These are phyloP conservation scores for Lunularia cruciata DNA, from an alignment of 225 moss, liverwort and hornwort species.

Conservation along the genomic window DNA sequence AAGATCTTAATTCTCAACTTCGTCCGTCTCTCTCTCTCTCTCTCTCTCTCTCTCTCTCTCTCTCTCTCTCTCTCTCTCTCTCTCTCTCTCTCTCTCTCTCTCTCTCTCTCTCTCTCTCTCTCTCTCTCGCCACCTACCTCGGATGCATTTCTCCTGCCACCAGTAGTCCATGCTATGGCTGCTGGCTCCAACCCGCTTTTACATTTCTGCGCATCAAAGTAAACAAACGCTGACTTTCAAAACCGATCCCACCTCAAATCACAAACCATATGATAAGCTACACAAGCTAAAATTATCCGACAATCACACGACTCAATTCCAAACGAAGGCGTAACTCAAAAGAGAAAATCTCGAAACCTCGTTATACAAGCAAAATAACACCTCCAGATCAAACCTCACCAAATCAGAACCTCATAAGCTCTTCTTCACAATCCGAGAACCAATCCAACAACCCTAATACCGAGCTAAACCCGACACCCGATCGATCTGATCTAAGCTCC, in stretches of 20 bases:
- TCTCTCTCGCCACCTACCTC: constrained; percentile 31
- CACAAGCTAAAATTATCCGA: not conserved
- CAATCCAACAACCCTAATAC: too few relatives aligned
- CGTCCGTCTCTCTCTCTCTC: not conserved
- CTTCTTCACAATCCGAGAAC: too few relatives aligned
- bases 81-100: not conserved
- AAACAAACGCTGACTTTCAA: too few relatives aligned
- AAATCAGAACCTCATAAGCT: too few relatives aligned
- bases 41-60: not conserved
- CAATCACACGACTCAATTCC: not conserved
- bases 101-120: not conserved
- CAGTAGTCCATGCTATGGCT: constrained; percentile 28
- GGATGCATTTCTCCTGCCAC: constrained; percentile 41
- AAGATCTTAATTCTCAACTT: constrained; percentile 2
- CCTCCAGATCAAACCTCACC: too few relatives aligned
- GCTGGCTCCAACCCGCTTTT: constrained; percentile 29
- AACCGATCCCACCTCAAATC: too few relatives aligned
- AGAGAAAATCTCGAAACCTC: too few relatives aligned
- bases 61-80: constrained; percentile 22
- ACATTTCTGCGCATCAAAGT: constrained; percentile 30
- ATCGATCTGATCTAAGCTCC: not conserved
- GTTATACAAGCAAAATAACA: too few relatives aligned
- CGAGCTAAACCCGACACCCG: too few relatives aligned
- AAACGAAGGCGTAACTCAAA: too few relatives aligned
- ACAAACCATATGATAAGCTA: not conserved